A percentile compares a stretch with the other conserved stretches of the same genome.
Conservation (phyloP, 768 basidiomycete genomes). For the Hericium rajendrae region DNA sequence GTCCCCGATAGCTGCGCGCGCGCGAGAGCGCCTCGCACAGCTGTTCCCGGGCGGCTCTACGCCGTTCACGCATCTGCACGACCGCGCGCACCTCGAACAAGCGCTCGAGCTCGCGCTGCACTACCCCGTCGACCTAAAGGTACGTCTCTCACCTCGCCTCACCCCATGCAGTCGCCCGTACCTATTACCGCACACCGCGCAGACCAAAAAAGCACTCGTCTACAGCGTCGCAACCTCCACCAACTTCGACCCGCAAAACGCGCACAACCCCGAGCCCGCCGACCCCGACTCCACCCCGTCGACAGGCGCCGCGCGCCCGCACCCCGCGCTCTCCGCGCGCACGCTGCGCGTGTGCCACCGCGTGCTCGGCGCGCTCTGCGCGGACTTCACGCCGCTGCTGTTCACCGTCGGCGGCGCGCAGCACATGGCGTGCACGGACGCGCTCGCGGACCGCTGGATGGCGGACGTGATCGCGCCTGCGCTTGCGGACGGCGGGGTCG, state of each 20-base stretch:
- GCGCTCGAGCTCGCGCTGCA: conserved; percentile 42
- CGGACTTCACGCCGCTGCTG: conserved; percentile 60
- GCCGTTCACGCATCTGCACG: conserved; percentile 30
- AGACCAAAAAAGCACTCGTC: conserved; percentile 55
- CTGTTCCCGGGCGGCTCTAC: conserved; percentile 42
- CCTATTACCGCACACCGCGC: no score
- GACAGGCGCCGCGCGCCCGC: conserved; percentile 11
- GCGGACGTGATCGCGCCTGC: conserved; percentile 58
- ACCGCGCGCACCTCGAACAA: conserved; percentile 30
- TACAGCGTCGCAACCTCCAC: conserved; percentile 55
- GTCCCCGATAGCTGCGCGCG: conserved; percentile 31
- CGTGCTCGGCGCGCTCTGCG: conserved; percentile 35
- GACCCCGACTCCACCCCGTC: conserved; percentile 1
- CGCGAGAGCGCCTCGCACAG: conserved; percentile 30
- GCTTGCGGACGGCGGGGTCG: conserved; percentile 50
- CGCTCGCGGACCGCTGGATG: conserved; percentile 68
- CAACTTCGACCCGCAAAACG: conserved; percentile 39
- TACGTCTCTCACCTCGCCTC: no score
- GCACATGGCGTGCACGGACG: conserved; percentile 69
- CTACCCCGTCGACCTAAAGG: conserved; percentile 39
- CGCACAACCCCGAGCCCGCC: conserved; percentile 6
- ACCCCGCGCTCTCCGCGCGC: conserved; percentile 18
- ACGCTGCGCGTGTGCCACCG: conserved; percentile 18
- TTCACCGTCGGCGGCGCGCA: conserved; percentile 62
- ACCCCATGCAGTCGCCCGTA: no score